phyloP scores from a whole-genome alignment of 129 eudicot genomes.

The Solidago caesia region DNA sequence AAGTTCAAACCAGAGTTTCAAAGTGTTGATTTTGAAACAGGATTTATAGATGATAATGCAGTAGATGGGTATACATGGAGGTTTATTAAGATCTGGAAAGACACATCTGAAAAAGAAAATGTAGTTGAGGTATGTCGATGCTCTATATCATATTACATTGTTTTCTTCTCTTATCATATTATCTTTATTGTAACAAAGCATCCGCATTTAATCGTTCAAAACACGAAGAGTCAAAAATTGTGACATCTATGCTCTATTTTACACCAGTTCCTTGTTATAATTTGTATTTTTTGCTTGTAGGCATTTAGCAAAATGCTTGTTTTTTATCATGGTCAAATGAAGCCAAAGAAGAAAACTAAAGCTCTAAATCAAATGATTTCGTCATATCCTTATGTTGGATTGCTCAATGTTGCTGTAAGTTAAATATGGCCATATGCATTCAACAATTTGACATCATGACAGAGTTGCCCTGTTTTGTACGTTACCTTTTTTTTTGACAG shows the following conservation, averaged over 20 bases:
- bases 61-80: constrained; percentile 43
- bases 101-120: constrained; percentile 46
- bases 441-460: neutral
- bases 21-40: constrained; percentile 27
- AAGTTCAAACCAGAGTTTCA: constrained; percentile 32
- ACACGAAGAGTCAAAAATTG: neutral
- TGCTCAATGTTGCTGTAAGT: constrained; percentile 90
- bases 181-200: neutral
- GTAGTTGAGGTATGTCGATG: constrained; percentile 54
- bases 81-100: constrained; percentile 77
- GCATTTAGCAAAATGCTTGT: constrained; percentile 67
- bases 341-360: constrained; percentile 30
- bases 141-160: constrained; percentile 1
- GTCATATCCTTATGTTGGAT: constrained; percentile 58
- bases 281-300: constrained; percentile 40
- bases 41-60: constrained; percentile 17
- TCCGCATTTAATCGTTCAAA: neutral
- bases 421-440: constrained; percentile 3
- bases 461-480: neutral
- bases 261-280: constrained; percentile 1
- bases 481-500: neutral
- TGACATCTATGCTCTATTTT: neutral
- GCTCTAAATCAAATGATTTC: constrained; percentile 34
- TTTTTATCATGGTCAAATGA: constrained; percentile 34
- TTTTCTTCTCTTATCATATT: neutral